Percentiles rank a stretch among this genome's conserved stretches.
phyloP scores from a whole-genome alignment of 1,284 basidiomycete genomes.

The Thelephora terrestris region DNA sequence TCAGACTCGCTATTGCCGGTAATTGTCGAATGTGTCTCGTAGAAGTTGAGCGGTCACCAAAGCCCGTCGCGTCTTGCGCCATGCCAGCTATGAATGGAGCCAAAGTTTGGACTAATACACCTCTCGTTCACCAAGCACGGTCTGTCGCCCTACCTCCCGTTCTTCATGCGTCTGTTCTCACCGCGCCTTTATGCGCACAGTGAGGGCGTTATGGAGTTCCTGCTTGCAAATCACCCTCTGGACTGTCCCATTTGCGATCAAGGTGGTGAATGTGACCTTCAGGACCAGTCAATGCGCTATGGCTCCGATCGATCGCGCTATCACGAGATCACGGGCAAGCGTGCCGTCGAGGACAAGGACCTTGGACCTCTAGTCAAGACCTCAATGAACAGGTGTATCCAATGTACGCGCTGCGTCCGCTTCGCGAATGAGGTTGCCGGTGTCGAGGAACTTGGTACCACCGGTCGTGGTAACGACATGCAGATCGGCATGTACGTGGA shows the following conservation, averaged over 20 bases:
- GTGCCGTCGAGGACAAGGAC: conserved; percentile 98
- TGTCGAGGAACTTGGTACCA: conserved; percentile 95
- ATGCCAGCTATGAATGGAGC: conserved; percentile 98
- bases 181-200: conserved; percentile 29
- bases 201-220: conserved; percentile 98
- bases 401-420: conserved; percentile 98
- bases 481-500: conserved; percentile 99
- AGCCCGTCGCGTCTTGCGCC: conserved; percentile 86
- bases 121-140: conserved; percentile 92
- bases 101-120: conserved; percentile 94
- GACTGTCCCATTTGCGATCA: conserved; percentile 99
- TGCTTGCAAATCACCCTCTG: conserved; percentile 94
- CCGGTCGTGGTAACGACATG: conserved; percentile 95
- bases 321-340: conserved; percentile 97
- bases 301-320: conserved; percentile 95
- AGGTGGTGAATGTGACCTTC: conserved; percentile 96
- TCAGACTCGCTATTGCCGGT: conserved; percentile 82
- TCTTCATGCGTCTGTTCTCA: conserved; percentile 2
- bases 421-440: conserved; percentile 99
- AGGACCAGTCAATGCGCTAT: conserved; percentile 99
- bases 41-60: conserved; percentile 91
- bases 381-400: conserved; percentile 99
- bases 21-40: conserved; percentile 99
- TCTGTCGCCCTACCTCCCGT: conserved; percentile 22
- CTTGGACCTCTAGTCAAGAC: conserved; percentile 98